phyloP scores from a whole-genome alignment of 2,329 filamentous ascomycete genomes.

The Xylariaceae sp. region DNA sequence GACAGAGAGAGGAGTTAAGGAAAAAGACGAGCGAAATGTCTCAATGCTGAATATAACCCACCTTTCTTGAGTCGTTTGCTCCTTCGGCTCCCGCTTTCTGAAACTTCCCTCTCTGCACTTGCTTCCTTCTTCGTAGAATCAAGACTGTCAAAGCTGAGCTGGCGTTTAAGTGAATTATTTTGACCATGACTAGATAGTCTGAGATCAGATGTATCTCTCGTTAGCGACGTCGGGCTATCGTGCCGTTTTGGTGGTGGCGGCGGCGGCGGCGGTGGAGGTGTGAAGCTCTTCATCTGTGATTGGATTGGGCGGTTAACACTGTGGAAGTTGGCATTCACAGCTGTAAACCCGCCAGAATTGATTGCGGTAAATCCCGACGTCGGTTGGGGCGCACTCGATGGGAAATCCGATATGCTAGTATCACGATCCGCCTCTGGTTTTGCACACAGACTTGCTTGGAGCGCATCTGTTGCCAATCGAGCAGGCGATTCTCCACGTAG shows the following conservation, averaged over 20 bases:
- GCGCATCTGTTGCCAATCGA: constrained; percentile 49
- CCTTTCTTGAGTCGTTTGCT: constrained; percentile 93
- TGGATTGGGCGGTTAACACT: constrained; percentile 56
- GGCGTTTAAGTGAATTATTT: constrained; percentile 69
- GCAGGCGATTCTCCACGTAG: constrained; percentile 64
- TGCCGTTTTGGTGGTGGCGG: constrained; percentile 49
- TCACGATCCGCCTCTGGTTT: constrained; percentile 47
- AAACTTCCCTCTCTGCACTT: constrained; percentile 51
- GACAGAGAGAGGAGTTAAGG: neutral
- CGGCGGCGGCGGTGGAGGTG: constrained; percentile 39
- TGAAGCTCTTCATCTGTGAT: constrained; percentile 52
- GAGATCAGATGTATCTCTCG: constrained; percentile 62
- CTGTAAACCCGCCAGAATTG: constrained; percentile 62
- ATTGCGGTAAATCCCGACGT: constrained; percentile 58
- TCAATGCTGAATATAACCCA: constrained; percentile 37
- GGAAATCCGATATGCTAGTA: constrained; percentile 45
- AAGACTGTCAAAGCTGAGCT: constrained; percentile 58
- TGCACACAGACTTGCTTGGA: constrained; percentile 47
- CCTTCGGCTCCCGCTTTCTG: constrained; percentile 66
- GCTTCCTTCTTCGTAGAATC: constrained; percentile 48
- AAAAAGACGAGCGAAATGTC: neutral
- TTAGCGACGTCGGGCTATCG: constrained; percentile 59
- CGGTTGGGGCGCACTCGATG: constrained; percentile 36
- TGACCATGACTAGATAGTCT: constrained; percentile 52
- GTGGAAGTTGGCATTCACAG: constrained; percentile 68